These are phyloP conservation scores for Clonostachys chloroleuca DNA, from an alignment of 2,329 filamentous ascomycete species.

Conservation along the genomic window DNA sequence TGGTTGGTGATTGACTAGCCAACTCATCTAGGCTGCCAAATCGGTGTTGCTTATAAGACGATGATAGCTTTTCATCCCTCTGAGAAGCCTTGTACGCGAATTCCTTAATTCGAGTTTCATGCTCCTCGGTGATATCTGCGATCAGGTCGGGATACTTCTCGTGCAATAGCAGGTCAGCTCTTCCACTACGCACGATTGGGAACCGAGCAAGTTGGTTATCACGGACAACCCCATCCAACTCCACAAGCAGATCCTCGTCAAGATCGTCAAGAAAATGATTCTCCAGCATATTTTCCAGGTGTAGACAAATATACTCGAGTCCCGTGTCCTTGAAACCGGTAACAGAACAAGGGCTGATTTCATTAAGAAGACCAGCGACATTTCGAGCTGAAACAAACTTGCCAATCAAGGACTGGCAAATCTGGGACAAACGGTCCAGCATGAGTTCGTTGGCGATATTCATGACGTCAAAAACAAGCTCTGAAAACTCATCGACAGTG, in stretches of 20 bases:
- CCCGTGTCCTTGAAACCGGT: conserved; percentile 83
- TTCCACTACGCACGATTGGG: conserved; percentile 73
- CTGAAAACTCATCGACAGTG: conserved; percentile 73
- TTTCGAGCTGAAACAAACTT: conserved; percentile 84
- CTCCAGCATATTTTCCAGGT: conserved; percentile 87
- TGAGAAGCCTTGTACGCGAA: conserved; percentile 65
- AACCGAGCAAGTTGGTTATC: conserved; percentile 76
- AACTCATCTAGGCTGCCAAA: conserved; percentile 63
- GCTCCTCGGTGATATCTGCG: conserved; percentile 63
- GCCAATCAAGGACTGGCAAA: conserved; percentile 82
- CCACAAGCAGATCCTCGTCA: conserved; percentile 75
- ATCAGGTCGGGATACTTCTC: conserved; percentile 61
- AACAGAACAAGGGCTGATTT: conserved; percentile 78
- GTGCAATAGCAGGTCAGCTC: conserved; percentile 61
- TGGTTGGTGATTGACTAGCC: conserved; percentile 28
- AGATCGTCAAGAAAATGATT: conserved; percentile 83
- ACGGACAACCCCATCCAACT: conserved; percentile 76
- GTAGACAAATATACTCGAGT: conserved; percentile 86
- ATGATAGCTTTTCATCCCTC: conserved; percentile 56
- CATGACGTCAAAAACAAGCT: conserved; percentile 88
- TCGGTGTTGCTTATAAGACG: conserved; percentile 51
- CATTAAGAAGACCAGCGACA: conserved; percentile 79
- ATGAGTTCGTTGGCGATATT: conserved; percentile 89
- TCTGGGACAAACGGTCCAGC: conserved; percentile 84
- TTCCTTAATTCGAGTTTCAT: conserved; percentile 67